These are phyloP conservation scores for Stagonosporopsis rhizophila DNA, from an alignment of 2,329 filamentous ascomycete genomes.

Conservation along the genomic window DNA sequence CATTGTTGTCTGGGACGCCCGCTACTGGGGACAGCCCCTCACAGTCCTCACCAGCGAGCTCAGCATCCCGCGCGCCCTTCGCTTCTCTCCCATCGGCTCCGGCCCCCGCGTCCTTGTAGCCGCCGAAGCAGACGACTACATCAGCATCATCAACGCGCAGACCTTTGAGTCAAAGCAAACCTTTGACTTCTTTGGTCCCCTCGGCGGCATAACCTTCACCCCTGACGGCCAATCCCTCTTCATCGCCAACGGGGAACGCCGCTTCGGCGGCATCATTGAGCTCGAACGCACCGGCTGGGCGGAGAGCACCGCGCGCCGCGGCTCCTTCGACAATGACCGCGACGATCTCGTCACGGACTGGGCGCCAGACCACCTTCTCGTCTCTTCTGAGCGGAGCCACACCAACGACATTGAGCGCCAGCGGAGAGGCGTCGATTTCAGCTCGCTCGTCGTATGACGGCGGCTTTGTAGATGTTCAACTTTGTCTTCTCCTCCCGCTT, in stretches of 20 bases:
- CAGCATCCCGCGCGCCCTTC: slow-evolving; percentile 71
- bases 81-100: slow-evolving; percentile 74
- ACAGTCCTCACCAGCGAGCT: slow-evolving; percentile 68
- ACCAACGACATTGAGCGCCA: slow-evolving; percentile 26
- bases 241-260: slow-evolving; percentile 70
- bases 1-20: slow-evolving; percentile 78
- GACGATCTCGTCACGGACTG: slow-evolving; percentile 33
- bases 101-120: slow-evolving; percentile 72
- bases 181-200: slow-evolving; percentile 77
- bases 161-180: slow-evolving; percentile 71
- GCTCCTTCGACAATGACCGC: slow-evolving; percentile 9
- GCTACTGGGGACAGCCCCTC: slow-evolving; percentile 67
- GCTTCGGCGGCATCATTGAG: slow-evolving; percentile 71
- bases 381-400: slow-evolving; percentile 17
- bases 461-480: slow-evolving; percentile 39
- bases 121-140: slow-evolving; percentile 76
- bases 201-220: slow-evolving; percentile 72
- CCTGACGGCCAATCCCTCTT: slow-evolving; percentile 73
- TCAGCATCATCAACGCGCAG: slow-evolving; percentile 73
- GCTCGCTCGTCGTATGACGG: slow-evolving; percentile 36
- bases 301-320: slow-evolving; percentile 19
- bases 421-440: slow-evolving; percentile 36
- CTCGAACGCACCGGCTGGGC: slow-evolving; percentile 58
- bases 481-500: background rate
- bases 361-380: slow-evolving; percentile 30